Evolutionary conservation across 306 rosid genomes (phyloP).

Genomic region (Trifolium fragiferum): DNA sequence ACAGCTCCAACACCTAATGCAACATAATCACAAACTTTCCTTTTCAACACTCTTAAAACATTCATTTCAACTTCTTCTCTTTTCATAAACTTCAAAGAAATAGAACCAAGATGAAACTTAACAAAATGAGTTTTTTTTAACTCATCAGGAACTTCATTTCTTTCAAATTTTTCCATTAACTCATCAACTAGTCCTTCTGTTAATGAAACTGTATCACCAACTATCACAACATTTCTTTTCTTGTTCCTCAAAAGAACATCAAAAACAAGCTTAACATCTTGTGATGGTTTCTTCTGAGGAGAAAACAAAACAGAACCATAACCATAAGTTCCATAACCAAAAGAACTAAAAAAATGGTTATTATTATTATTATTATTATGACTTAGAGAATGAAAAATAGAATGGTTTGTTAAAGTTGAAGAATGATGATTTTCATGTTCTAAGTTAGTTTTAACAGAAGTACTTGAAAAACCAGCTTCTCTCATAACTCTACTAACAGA

Average conservation of each 20-base stretch:
- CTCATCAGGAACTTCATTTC: slow-evolving; percentile 76
- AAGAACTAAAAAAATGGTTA: slow-evolving; percentile 45
- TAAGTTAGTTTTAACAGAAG: slow-evolving; percentile 59
- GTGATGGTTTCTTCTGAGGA: slow-evolving; percentile 55
- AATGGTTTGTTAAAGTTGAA: slow-evolving; percentile 32
- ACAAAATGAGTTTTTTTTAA: slow-evolving; percentile 60
- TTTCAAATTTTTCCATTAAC: slow-evolving; percentile 61
- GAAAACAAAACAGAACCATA: slow-evolving; percentile 57
- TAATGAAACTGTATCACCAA: slow-evolving; percentile 62
- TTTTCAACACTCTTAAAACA: slow-evolving; percentile 57
- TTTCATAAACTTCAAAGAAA: slow-evolving; percentile 67
- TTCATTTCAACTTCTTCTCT: slow-evolving; percentile 69
- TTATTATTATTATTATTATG: slow-evolving; percentile 10
- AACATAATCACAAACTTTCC: slow-evolving; percentile 52
- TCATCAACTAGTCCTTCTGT: slow-evolving; percentile 74
- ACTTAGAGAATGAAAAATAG: slow-evolving; percentile 57
- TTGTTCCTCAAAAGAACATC: slow-evolving; percentile 65
- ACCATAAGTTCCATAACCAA: not conserved
- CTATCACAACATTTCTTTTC: slow-evolving; percentile 78
- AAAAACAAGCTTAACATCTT: slow-evolving; percentile 48
- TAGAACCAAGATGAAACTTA: slow-evolving; percentile 57
- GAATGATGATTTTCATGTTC: slow-evolving; percentile 48
- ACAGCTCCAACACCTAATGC: slow-evolving; percentile 56
- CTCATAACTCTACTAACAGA: slow-evolving; percentile 97
- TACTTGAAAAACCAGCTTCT: slow-evolving; percentile 93